phyloP scores from a whole-genome alignment of 495 filamentous ascomycete species.

The Clavariopsis aquatica region DNA sequence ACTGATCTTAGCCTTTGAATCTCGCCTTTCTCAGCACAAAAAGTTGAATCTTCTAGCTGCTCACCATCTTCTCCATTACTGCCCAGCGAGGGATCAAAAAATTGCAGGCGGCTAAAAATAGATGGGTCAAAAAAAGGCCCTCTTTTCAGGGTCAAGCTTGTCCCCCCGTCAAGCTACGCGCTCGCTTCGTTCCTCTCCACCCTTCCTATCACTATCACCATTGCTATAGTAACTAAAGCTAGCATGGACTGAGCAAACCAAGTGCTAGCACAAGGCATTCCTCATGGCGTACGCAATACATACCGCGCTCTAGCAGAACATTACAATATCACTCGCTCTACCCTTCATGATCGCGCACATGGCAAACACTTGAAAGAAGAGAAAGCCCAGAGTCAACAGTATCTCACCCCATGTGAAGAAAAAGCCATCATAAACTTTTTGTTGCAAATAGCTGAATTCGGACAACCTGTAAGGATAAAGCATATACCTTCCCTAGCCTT shows the following conservation, averaged over 20 bases:
- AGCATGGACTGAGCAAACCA: conserved; percentile 5
- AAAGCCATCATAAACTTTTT: too few species aligned
- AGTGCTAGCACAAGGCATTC: conserved; percentile 6
- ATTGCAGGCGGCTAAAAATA: conserved; percentile 6
- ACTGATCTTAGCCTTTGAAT: conserved; percentile 8
- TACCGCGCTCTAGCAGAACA: conserved; percentile 4
- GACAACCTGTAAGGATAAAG: too few species aligned
- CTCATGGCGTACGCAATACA: conserved; percentile 5
- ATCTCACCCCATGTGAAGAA: too few species aligned
- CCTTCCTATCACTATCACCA: conserved; percentile 7
- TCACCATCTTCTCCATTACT: conserved; percentile 10
- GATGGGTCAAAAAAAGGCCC: conserved; percentile 2
- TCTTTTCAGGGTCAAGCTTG: conserved; percentile 2
- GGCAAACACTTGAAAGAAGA: too few species aligned
- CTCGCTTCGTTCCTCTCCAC: conserved; percentile 1
- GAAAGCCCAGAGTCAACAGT: too few species aligned
- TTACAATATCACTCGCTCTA: conserved; percentile 5
- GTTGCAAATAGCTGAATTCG: too few species aligned
- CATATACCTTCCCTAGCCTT: too few species aligned
- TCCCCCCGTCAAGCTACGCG: not conserved
- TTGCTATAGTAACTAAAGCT: conserved; percentile 13
- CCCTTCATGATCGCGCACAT: conserved; percentile 7
- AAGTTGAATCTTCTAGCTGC: not conserved
- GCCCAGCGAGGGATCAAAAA: conserved; percentile 1
- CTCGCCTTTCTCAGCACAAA: conserved; percentile 4